A percentile compares a stretch with the other conserved stretches of the same genome.
Conservation (phyloP, 2,329 filamentous ascomycete genomes). For the Aspergillus ibericus region DNA sequence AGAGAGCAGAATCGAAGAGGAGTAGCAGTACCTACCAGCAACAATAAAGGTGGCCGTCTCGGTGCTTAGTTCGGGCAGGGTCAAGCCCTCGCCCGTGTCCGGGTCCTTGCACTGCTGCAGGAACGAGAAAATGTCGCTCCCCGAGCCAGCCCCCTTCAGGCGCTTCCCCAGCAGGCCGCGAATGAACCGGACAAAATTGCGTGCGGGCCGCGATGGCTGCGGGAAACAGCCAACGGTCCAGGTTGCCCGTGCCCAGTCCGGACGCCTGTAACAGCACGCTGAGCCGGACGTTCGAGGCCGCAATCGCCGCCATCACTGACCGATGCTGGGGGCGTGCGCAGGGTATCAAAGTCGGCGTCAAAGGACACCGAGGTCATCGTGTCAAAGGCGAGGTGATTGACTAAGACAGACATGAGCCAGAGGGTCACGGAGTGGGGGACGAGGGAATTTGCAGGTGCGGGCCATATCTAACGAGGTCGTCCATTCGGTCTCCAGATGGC, state of each 20-base stretch:
- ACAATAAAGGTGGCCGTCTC: conserved; percentile 1
- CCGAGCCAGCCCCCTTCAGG: background rate
- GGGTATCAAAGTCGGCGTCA: background rate
- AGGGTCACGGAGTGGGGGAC: background rate
- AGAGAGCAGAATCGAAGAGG: background rate
- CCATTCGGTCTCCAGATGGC: background rate
- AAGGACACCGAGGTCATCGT: background rate
- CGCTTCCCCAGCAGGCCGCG: background rate
- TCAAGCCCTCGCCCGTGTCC: background rate
- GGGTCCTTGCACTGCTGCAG: conserved; percentile 1
- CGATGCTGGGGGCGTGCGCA: background rate
- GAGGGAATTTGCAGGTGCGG: background rate
- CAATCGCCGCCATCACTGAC: background rate
- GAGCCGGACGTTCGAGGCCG: background rate
- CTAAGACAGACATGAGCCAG: background rate
- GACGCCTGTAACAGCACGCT: background rate
- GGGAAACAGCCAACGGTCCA: background rate
- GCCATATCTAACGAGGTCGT: background rate
- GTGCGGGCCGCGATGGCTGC: background rate
- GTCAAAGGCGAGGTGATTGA: background rate
- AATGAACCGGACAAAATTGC: background rate
- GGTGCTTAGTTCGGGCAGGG: background rate
- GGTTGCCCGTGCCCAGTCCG: background rate
- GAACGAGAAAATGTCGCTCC: background rate
- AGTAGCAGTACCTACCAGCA: background rate